phyloP scores from a whole-genome alignment of 2,329 filamentous ascomycete species.

The Aschersonia sp. region DNA sequence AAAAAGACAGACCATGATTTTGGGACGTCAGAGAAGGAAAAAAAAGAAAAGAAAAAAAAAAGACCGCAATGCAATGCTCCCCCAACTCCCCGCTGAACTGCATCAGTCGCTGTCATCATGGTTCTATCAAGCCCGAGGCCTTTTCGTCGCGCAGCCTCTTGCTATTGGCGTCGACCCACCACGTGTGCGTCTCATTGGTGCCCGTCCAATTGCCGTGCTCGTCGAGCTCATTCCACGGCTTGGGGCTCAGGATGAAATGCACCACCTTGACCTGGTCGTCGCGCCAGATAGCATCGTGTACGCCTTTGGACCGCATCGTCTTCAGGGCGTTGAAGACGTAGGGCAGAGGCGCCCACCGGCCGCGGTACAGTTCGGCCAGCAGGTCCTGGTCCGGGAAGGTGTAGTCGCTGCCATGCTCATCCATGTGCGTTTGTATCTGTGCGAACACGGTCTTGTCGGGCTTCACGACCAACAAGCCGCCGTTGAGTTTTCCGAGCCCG shows the following conservation, averaged over 20 bases:
- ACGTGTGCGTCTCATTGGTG: constrained; percentile 33
- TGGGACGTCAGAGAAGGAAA: too few species aligned
- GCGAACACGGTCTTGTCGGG: constrained; percentile 32
- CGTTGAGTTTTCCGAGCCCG: constrained; percentile 29
- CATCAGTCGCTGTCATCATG: neutral
- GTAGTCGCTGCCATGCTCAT: constrained; percentile 28
- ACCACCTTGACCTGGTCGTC: constrained; percentile 45
- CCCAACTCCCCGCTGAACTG: neutral
- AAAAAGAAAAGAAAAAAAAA: too few species aligned
- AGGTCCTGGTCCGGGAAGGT: constrained; percentile 47
- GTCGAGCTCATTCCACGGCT: constrained; percentile 43
- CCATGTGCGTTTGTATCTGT: constrained; percentile 36
- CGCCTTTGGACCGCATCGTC: constrained; percentile 36
- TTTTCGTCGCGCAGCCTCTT: constrained; percentile 27
- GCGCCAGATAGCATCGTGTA: constrained; percentile 41
- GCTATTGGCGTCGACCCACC: constrained; percentile 38
- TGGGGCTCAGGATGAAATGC: constrained; percentile 46
- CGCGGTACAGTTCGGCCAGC: constrained; percentile 37
- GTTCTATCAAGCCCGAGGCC: constrained; percentile 18
- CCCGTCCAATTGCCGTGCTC: constrained; percentile 27
- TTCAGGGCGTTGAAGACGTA: constrained; percentile 50
- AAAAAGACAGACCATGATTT: too few species aligned
- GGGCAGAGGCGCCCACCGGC: constrained; percentile 41
- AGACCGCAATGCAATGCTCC: neutral
- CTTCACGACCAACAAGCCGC: constrained; percentile 41